Evolutionary conservation across 148 eudicot species (phyloP).

Genomic region (Dysphania ambrosioides): DNA sequence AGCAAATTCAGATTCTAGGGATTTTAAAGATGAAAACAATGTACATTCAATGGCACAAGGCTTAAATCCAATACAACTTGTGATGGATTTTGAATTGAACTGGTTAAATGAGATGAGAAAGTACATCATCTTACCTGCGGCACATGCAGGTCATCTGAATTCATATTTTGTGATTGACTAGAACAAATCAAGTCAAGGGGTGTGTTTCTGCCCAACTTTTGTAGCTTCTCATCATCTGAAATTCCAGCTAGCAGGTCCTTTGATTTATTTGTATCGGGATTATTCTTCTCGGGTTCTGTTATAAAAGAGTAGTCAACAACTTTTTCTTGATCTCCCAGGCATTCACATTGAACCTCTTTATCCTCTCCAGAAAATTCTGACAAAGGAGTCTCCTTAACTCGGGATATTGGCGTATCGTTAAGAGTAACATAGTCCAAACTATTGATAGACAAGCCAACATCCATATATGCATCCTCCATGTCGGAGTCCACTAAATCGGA

Average conservation of each 20-base stretch:
- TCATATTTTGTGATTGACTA: constrained; percentile 20
- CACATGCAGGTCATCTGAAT: constrained; percentile 27
- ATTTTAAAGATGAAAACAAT: background rate
- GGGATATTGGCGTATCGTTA: constrained; percentile 44
- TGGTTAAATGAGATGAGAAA: background rate
- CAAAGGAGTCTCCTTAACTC: constrained; percentile 57
- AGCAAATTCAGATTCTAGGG: background rate
- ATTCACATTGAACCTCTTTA: constrained; percentile 34
- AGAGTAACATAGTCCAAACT: constrained; percentile 16
- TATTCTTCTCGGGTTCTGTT: constrained; percentile 17
- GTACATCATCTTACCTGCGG: constrained; percentile 31
- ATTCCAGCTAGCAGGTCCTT: background rate
- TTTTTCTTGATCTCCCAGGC: constrained; percentile 16
- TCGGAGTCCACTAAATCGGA: constrained; percentile 57
- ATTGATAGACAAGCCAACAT: constrained; percentile 51
- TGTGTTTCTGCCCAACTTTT: constrained; percentile 16
- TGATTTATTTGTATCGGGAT: background rate
- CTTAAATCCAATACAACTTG: background rate
- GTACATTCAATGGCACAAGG: background rate
- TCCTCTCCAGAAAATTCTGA: constrained; percentile 32
- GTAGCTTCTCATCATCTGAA: background rate
- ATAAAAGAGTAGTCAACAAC: constrained; percentile 13
- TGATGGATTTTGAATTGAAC: no score
- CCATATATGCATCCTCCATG: constrained; percentile 70
- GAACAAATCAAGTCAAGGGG: constrained; percentile 13